A percentile compares a stretch with the other conserved stretches of the same genome.
These are phyloP conservation scores for Alternaria angustiovoidea DNA, from an alignment of 2,329 filamentous ascomycete genomes.

Conservation along the genomic window DNA sequence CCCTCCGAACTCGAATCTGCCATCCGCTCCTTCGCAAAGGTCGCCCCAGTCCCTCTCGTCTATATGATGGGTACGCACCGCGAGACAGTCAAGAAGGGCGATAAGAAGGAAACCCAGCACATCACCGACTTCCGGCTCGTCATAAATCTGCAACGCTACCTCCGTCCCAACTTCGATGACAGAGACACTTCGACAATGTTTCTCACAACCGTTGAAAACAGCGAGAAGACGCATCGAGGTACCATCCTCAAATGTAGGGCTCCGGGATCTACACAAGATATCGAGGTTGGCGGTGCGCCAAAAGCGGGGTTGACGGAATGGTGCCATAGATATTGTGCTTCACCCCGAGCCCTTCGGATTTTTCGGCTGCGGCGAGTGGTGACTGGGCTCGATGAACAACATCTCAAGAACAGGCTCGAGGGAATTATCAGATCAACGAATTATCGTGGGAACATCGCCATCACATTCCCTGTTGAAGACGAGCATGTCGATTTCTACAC, in stretches of 20 bases:
- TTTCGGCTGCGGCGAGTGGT: slow-evolving; percentile 58
- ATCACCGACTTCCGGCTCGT: slow-evolving; percentile 51
- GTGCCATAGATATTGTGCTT: slow-evolving; percentile 73
- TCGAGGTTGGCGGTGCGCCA: slow-evolving; percentile 56
- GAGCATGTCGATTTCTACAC: slow-evolving; percentile 70
- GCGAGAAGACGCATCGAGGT: slow-evolving; percentile 71
- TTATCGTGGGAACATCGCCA: slow-evolving; percentile 68
- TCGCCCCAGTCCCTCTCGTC: slow-evolving; percentile 45
- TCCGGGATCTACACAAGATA: slow-evolving; percentile 55
- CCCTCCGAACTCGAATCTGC: slow-evolving; percentile 42
- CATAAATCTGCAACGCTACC: slow-evolving; percentile 43
- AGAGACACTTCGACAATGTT: slow-evolving; percentile 35
- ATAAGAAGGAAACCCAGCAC: slow-evolving; percentile 47
- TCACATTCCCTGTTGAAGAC: slow-evolving; percentile 68
- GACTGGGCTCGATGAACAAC: slow-evolving; percentile 67
- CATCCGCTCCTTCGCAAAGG: slow-evolving; percentile 35
- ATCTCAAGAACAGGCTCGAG: slow-evolving; percentile 62
- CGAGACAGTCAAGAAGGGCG: slow-evolving; percentile 44
- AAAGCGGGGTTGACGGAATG: slow-evolving; percentile 63
- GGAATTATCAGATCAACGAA: slow-evolving; percentile 69
- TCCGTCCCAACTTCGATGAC: slow-evolving; percentile 31
- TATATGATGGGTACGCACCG: slow-evolving; percentile 51
- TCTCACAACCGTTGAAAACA: slow-evolving; percentile 61
- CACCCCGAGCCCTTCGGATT: slow-evolving; percentile 64
- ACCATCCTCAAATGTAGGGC: slow-evolving; percentile 64